Base-by-base conservation (phyloP, 2,329 filamentous ascomycete species). In the Sarocladiaceae sp. region DNA sequence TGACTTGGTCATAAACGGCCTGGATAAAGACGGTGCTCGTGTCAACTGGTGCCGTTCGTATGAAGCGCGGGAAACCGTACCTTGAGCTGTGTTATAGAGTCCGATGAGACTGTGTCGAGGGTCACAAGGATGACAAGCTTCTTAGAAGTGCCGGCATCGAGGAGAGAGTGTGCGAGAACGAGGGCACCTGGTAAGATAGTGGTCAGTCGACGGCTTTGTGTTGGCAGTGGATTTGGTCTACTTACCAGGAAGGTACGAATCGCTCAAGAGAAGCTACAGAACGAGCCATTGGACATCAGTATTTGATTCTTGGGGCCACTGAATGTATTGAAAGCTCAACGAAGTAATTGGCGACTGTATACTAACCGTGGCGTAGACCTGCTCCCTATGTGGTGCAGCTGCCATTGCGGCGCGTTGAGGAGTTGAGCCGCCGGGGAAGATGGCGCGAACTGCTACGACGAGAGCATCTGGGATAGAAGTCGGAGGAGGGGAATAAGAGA, bases 141-240 rank as follows among this genome's bases (percentile, higher is more conserved):
- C 74, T 90, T 94, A 59, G 77, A 84, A 33, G 92, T 90, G 53
- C 90, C 90, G 62, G 84, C 87, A 85, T 99, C 94, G 70, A 90
- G 88, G 53, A 99, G 76, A 29, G 94, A 97, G 74, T 97, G 92
- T 56, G 91, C 92, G 57, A 99, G 84, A 44, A 99, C 92, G 61
- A 94, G 83, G 55, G 92, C 93, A 68, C 94, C 93, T 96, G 60
- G 22, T 25, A 26, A 17, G 23, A 4, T 13, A 35, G 42, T 18
- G 49, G 35, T 55, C 36, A 53, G 53, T 15, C 20, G 28, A 17
- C 11, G 17, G 22, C 31, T 23, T 17, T 13, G 22, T 22, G 22
- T 7, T 26, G 39, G 33, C 26, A 10, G n/a, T 13, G 33, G 12
- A 28, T 33, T 11, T 28, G 39, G 40, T 8, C 28, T 36, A 68